These are phyloP conservation scores for Phaffia australis DNA, from an alignment of 768 basidiomycete genomes.

Conservation along the genomic window DNA sequence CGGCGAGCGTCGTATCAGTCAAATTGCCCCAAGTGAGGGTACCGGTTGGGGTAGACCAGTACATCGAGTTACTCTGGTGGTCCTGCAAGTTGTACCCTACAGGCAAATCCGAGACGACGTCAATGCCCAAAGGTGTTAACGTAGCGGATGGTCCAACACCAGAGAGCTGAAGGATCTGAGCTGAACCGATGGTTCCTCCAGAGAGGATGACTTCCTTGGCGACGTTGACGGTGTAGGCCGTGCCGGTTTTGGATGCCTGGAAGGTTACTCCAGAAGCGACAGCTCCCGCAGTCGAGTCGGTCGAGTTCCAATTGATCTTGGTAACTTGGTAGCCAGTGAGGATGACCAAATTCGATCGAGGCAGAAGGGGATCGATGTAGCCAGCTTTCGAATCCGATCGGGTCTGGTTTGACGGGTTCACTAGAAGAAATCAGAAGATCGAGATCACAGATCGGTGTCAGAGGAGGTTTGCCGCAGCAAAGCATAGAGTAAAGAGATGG, in stretches of 20 bases:
- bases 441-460: too few species aligned
- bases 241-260: slow-evolving; percentile 37
- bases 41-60: slow-evolving; percentile 15
- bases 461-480: too few species aligned
- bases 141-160: slow-evolving; percentile 53
- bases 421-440: too few species aligned
- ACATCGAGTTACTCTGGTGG: slow-evolving; percentile 23
- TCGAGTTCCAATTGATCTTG: slow-evolving; percentile 38
- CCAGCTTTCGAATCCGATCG: slow-evolving; percentile 54
- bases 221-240: slow-evolving; percentile 45
- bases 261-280: slow-evolving; percentile 48
- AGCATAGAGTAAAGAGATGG: too few species aligned
- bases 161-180: slow-evolving; percentile 49
- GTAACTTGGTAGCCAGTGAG: slow-evolving; percentile 54
- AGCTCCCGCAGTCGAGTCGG: slow-evolving; percentile 35
- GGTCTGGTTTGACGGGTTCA: slow-evolving; percentile 57
- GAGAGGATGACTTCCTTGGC: slow-evolving; percentile 51
- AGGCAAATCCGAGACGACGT: slow-evolving; percentile 46
- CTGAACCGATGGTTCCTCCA: slow-evolving; percentile 48
- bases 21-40: slow-evolving; percentile 25
- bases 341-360: slow-evolving; percentile 40
- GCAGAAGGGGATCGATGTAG: slow-evolving; percentile 54
- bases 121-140: slow-evolving; percentile 43
- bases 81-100: slow-evolving; percentile 51
- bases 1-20: neutral